A percentile compares a stretch with the other conserved stretches of the same genome.
Conservation (phyloP, 1,139 yeast species). For the Yamadazyma sp. region DNA sequence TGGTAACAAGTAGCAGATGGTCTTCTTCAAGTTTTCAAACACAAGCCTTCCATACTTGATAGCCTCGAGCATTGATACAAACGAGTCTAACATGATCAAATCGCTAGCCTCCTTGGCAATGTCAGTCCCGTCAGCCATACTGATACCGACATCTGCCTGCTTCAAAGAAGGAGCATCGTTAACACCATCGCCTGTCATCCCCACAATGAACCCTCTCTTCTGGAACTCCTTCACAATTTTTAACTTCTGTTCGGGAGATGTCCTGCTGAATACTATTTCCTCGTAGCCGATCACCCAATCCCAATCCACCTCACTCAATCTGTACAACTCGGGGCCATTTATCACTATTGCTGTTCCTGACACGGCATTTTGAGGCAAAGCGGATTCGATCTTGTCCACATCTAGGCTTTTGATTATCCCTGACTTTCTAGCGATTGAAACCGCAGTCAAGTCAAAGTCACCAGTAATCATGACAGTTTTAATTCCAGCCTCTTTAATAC, state of each 20-base stretch:
- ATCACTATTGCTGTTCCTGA: constrained; percentile 28
- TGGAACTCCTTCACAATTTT: constrained; percentile 51
- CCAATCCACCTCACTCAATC: constrained; percentile 45
- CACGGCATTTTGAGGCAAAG: constrained; percentile 14
- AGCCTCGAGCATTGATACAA: constrained; percentile 50
- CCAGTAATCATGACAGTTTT: constrained; percentile 56
- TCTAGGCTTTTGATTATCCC: constrained; percentile 12
- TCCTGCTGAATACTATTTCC: constrained; percentile 52
- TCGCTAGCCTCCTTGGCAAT: constrained; percentile 62
- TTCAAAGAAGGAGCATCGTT: constrained; percentile 55
- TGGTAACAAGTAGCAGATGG: constrained; percentile 51
- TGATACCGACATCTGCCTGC: constrained; percentile 54
- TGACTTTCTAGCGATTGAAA: constrained; percentile 46
- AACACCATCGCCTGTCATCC: constrained; percentile 57
- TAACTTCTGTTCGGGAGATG: constrained; percentile 56
- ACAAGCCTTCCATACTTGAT: constrained; percentile 49
- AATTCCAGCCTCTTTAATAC: constrained; percentile 48
- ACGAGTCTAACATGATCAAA: constrained; percentile 42
- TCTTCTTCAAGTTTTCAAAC: constrained; percentile 52
- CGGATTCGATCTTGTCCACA: constrained; percentile 25
- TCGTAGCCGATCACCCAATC: constrained; percentile 32
- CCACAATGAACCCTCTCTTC: constrained; percentile 42
- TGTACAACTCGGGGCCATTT: constrained; percentile 39
- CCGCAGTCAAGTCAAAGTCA: constrained; percentile 54
- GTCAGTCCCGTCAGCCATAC: constrained; percentile 52